Evolutionary conservation across 441 rosid genomes (phyloP).

Genomic region (Populus hybrid): DNA sequence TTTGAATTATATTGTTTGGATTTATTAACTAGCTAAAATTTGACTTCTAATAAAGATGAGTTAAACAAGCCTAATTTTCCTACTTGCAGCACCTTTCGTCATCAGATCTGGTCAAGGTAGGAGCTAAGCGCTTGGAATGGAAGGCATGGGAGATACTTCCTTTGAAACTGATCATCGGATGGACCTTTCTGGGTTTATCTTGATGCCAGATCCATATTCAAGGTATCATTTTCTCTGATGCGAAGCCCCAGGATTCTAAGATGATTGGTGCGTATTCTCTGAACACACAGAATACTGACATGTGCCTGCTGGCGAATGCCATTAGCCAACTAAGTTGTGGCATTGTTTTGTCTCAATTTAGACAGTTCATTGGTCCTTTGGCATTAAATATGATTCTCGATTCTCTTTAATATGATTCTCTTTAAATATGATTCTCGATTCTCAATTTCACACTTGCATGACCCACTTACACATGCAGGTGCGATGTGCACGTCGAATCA

Average conservation of each 20-base stretch:
- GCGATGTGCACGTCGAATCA: too few species aligned
- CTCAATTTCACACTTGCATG: too few species aligned
- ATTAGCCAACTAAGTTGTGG: too few species aligned
- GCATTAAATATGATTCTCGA: too few species aligned
- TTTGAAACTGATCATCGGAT: slow-evolving; percentile 7
- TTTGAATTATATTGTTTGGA: neutral
- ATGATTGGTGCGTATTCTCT: neutral
- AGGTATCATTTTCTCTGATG: neutral
- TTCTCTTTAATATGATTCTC: too few species aligned
- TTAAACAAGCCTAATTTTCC: slow-evolving; percentile 4
- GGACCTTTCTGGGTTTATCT: slow-evolving; percentile 1
- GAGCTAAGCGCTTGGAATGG: slow-evolving; percentile 8
- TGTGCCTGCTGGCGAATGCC: neutral
- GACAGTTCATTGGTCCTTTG: too few species aligned
- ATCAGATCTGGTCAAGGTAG: slow-evolving; percentile 19
- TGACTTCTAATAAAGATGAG: neutral
- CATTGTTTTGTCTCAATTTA: too few species aligned
- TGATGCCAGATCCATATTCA: neutral
- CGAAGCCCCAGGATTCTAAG: neutral
- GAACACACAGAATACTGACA: slow-evolving; percentile 1
- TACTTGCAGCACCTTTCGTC: slow-evolving; percentile 18
- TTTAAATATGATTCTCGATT: too few species aligned
- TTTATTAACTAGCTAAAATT: neutral
- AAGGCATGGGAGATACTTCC: neutral
- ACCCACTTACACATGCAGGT: too few species aligned